phyloP scores from a whole-genome alignment of 2,329 filamentous ascomycete species.

The Claviceps capensis region DNA sequence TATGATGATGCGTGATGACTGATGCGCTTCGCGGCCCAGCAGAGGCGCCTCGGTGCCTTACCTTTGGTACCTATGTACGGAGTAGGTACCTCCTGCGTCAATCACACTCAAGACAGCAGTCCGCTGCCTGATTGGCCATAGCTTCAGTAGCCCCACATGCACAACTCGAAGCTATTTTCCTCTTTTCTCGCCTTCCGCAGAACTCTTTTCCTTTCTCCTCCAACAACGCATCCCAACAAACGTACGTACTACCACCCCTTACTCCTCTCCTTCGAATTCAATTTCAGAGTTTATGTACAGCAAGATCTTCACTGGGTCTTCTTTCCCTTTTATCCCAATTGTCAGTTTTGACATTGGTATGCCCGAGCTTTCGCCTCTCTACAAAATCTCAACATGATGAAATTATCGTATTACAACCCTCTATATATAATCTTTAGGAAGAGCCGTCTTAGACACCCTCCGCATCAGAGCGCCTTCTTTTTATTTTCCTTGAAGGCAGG shows the following conservation, averaged over 20 bases:
- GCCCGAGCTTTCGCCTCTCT: not conserved
- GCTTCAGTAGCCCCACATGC: not conserved
- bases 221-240: not conserved
- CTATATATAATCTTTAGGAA: slow-evolving; percentile 25
- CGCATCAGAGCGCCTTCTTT: slow-evolving; percentile 8
- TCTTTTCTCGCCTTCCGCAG: too few species aligned
- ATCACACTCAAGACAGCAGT: not conserved
- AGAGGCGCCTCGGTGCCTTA: too few species aligned
- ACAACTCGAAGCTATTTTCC: not conserved
- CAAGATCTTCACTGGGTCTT: too few species aligned
- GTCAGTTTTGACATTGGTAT: too few species aligned
- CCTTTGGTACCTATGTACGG: too few species aligned
- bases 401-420: slow-evolving; percentile 21
- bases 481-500: slow-evolving; percentile 1
- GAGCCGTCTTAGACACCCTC: slow-evolving; percentile 32
- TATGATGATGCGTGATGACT: not conserved
- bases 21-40: too few species aligned
- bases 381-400: slow-evolving; percentile 23
- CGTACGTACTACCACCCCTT: not conserved
- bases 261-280: not conserved
- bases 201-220: not conserved
- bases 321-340: not conserved
- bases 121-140: not conserved
- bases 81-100: too few species aligned
- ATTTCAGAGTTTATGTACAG: too few species aligned